Evolutionary conservation across 306 rosid genomes (phyloP), one percentile per base, ranked within the genome.

Genomic region (Mimosa bimucronata): DNA sequence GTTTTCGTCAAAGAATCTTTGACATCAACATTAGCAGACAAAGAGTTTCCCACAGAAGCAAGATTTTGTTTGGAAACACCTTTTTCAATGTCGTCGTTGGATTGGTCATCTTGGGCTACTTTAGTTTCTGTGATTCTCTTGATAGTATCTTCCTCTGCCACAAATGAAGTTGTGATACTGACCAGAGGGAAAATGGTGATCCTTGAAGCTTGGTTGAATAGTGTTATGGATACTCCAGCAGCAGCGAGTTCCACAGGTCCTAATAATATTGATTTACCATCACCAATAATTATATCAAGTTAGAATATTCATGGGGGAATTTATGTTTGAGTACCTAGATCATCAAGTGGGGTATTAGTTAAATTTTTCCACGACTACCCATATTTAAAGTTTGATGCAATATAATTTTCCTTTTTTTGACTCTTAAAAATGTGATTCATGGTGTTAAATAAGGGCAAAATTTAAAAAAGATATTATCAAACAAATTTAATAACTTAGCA

Each of bases 201-300:
- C 88, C 97, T 93, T 61, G 99, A 95, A 73, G 99, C 99, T 83
- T 93, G 98, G 66, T 95, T 95, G 91, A 93, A 95, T 77, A 95
- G 66, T 23, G 99, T 98, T 71, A 95, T 95, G 15, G 99, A 83
- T 23, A 93, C 97, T 69, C 99, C 99, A 2, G 93, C 99, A 10
- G 98, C 99, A 42, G 98, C 99, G 73, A 95, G 97, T 68, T 95
- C 98, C 78, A 96, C 97, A 0, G 99, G 92, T 7, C 99, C 99
- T 95, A 66, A 55, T 55, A 55, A 55, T 55, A 53, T 53, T 7
- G 18, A 50, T 18, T 18, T 18, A 7, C 19, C 25, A 52, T 19
- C 26, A 52, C 60, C 60, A 52, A n/a, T 7, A 52, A 52, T 18
- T 52, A 18, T 52, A 15, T 48, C 60, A 52, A 52, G 60, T 50